A percentile compares a stretch with the other conserved stretches of the same genome.
Conservation (phyloP, 345 rosid genomes). For the Euphorbia lathyris region DNA sequence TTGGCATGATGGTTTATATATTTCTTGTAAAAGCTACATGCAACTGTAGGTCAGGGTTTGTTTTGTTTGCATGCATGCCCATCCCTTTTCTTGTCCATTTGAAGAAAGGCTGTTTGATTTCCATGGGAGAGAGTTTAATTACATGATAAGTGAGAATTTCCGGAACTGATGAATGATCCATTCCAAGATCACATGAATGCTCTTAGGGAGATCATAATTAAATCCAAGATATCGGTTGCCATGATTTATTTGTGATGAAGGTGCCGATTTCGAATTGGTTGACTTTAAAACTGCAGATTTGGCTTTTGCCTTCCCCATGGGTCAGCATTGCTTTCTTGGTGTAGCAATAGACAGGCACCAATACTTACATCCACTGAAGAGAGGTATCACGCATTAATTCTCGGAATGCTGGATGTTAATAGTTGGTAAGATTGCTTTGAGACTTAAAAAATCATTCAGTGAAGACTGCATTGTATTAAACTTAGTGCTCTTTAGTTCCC, state of each 20-base stretch:
- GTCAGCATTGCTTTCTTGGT: slow-evolving; percentile 96
- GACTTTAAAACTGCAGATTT: slow-evolving; percentile 99
- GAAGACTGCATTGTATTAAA: slow-evolving; percentile 46
- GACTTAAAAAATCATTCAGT: slow-evolving; percentile 60
- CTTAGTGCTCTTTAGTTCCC: slow-evolving; percentile 37
- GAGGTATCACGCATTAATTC: slow-evolving; percentile 82
- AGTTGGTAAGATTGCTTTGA: slow-evolving; percentile 97
- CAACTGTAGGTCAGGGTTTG: slow-evolving; percentile 20
- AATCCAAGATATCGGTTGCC: slow-evolving; percentile 77
- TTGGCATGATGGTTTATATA: slow-evolving; percentile 10
- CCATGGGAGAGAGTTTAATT: slow-evolving; percentile 29
- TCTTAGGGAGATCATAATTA: slow-evolving; percentile 53
- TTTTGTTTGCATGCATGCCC: slow-evolving; percentile 19
- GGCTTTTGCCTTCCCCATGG: slow-evolving; percentile 74
- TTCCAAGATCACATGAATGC: slow-evolving; percentile 42
- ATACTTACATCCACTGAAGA: slow-evolving; percentile 74
- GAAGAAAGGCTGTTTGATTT: slow-evolving; percentile 24
- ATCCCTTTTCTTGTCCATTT: slow-evolving; percentile 18
- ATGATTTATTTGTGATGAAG: slow-evolving; percentile 68
- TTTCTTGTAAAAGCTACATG: slow-evolving; percentile 23
- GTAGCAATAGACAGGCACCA: slow-evolving; percentile 81
- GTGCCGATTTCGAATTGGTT: slow-evolving; percentile 95
- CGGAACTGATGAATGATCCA: slow-evolving; percentile 33
- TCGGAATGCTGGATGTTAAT: slow-evolving; percentile 72
- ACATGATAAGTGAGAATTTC: slow-evolving; percentile 26